phyloP scores from a whole-genome alignment of 208 protist genomes.

The Crithidia mellificae region DNA sequence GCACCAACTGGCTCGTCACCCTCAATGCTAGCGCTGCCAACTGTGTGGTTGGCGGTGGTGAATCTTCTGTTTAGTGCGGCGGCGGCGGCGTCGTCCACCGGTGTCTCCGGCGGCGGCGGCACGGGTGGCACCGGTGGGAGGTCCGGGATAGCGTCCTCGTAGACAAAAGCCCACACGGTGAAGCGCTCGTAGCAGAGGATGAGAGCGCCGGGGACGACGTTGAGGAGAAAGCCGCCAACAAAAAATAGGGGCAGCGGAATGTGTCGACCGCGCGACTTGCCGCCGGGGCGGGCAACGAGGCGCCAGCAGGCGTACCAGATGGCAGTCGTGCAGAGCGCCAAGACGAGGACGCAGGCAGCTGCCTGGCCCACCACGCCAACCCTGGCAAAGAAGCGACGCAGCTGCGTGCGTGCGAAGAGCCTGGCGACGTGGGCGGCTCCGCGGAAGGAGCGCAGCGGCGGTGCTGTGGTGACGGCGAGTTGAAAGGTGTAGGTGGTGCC shows the following conservation, averaged over 20 bases:
- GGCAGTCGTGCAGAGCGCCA: background rate
- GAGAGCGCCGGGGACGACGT: background rate
- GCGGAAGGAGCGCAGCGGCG: slow-evolving; percentile 5
- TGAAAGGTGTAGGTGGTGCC: slow-evolving; percentile 24
- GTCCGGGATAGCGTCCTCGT: slow-evolving; percentile 23
- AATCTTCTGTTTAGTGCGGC: slow-evolving; percentile 15
- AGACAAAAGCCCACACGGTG: slow-evolving; percentile 19
- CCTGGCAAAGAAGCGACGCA: background rate
- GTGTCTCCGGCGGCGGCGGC: background rate
- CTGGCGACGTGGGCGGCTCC: slow-evolving; percentile 1
- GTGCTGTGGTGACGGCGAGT: slow-evolving; percentile 11
- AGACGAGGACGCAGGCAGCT: background rate
- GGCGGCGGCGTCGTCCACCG: slow-evolving; percentile 4
- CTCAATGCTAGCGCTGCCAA: background rate
- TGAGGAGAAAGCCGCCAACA: background rate
- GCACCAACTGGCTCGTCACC: background rate
- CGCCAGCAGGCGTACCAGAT: slow-evolving; percentile 10
- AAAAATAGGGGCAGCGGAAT: slow-evolving; percentile 1
- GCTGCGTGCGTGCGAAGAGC: slow-evolving; percentile 4
- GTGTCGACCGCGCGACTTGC: background rate
- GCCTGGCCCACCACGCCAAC: slow-evolving; percentile 1
- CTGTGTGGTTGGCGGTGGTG: background rate
- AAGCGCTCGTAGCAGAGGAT: slow-evolving; percentile 20
- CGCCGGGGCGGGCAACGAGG: background rate
- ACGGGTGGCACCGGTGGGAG: slow-evolving; percentile 19